phyloP scores from a whole-genome alignment of 176 grass and related monocot genomes.

The Rhipidocladum racemiflorum region DNA sequence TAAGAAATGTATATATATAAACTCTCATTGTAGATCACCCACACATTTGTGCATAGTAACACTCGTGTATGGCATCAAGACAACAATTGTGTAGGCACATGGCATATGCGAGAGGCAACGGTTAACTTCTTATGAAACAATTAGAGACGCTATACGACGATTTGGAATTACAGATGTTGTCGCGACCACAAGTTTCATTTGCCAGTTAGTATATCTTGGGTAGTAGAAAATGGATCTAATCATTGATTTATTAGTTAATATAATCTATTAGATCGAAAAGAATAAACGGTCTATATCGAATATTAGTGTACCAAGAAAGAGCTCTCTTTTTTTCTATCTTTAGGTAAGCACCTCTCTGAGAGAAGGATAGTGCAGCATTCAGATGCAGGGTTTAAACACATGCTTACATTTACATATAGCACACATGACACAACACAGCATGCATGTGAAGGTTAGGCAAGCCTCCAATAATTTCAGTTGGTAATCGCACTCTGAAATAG shows the following conservation, averaged over 20 bases:
- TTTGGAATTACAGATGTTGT: not conserved
- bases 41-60: too few species aligned
- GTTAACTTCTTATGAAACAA: not conserved
- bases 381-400: slow-evolving; percentile 24
- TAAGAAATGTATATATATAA: not conserved
- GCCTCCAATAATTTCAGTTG: slow-evolving; percentile 3
- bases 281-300: too few species aligned
- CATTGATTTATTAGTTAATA: too few species aligned
- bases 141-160: not conserved
- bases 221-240: too few species aligned
- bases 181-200: not conserved
- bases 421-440: not conserved
- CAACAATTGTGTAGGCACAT: too few species aligned
- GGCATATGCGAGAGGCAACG: not conserved
- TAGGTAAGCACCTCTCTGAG: slow-evolving; percentile 5
- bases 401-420: not conserved
- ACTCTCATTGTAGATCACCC: not conserved
- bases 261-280: too few species aligned
- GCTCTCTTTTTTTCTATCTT: not conserved
- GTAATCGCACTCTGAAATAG: slow-evolving; percentile 7
- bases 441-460: slow-evolving; percentile 18
- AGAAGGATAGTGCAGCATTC: not conserved
- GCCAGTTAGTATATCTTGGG: not conserved
- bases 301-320: too few species aligned
- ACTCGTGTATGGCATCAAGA: too few species aligned